These are phyloP conservation scores for Euphorbia peplus DNA, from an alignment of 345 rosid species.

Conservation along the genomic window DNA sequence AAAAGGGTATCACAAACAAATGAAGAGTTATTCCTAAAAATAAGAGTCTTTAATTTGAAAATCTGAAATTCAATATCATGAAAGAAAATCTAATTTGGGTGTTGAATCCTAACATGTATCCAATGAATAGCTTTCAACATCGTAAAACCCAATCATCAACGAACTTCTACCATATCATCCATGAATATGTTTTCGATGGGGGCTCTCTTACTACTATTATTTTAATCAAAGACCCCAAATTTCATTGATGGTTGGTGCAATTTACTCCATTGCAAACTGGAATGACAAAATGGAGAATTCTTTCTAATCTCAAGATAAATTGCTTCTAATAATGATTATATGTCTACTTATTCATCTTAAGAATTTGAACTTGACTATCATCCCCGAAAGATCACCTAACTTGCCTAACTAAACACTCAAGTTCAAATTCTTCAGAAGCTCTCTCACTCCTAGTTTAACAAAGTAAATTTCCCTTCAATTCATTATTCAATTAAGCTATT, in stretches of 20 bases:
- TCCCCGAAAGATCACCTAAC: too few relatives aligned
- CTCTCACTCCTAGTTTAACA: too few relatives aligned
- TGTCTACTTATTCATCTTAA: too few relatives aligned
- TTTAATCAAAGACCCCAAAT: too few relatives aligned
- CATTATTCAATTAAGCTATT: not conserved
- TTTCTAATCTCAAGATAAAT: too few relatives aligned
- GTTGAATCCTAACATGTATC: not conserved
- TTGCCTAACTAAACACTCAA: too few relatives aligned
- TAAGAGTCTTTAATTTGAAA: not conserved
- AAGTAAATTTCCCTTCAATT: not conserved
- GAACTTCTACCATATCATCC: conserved; percentile 6
- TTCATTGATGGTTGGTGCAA: too few relatives aligned
- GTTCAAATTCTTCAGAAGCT: too few relatives aligned
- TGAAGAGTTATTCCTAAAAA: not conserved
- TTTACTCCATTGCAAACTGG: too few relatives aligned
- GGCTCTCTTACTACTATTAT: not conserved
- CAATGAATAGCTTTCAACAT: not conserved
- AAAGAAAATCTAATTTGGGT: not conserved
- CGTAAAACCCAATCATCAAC: not conserved
- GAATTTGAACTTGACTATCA: too few relatives aligned
- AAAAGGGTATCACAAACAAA: not conserved
- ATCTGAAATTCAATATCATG: not conserved
- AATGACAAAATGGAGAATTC: too few relatives aligned
- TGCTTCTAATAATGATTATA: too few relatives aligned
- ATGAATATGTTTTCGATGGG: not conserved